Conservation (phyloP, 352 stramenopile genomes). For the Phytophthora litchii region DNA sequence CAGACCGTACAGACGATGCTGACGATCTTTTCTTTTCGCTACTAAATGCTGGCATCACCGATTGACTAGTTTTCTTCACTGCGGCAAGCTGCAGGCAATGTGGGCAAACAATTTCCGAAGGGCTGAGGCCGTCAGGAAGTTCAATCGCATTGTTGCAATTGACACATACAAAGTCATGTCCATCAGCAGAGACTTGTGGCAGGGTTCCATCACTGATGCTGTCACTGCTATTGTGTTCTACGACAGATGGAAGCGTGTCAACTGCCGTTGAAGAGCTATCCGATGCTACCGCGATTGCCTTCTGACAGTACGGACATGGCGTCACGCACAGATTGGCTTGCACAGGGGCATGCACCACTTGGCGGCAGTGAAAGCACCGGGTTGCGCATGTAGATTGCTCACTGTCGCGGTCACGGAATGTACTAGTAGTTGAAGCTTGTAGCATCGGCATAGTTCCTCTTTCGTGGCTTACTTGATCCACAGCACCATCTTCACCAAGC, state of each 20-base stretch:
- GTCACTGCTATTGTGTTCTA: constrained; percentile 23
- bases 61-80: constrained; percentile 45
- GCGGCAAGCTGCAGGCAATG: constrained; percentile 67
- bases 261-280: constrained; percentile 38
- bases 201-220: constrained; percentile 4
- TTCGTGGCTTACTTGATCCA: constrained; percentile 38
- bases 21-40: constrained; percentile 37
- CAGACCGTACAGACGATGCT: constrained; percentile 32
- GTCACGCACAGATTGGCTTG: constrained; percentile 36
- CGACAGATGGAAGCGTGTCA: constrained; percentile 36
- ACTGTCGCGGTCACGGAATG: constrained; percentile 18
- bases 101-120: constrained; percentile 66
- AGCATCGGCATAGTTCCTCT: constrained; percentile 22
- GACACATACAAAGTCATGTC: constrained; percentile 50
- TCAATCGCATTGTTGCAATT: constrained; percentile 64
- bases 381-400: constrained; percentile 37
- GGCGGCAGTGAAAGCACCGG: constrained; percentile 64
- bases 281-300: constrained; percentile 40
- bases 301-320: constrained; percentile 54
- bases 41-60: constrained; percentile 30
- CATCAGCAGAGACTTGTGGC: constrained; percentile 9
- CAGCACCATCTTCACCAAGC: constrained; percentile 51
- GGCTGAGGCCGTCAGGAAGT: constrained; percentile 46
- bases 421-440: constrained; percentile 19
- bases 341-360: constrained; percentile 50